These are phyloP conservation scores for Hibiscus tridactylites DNA, from an alignment of 345 rosid species.

Conservation along the genomic window DNA sequence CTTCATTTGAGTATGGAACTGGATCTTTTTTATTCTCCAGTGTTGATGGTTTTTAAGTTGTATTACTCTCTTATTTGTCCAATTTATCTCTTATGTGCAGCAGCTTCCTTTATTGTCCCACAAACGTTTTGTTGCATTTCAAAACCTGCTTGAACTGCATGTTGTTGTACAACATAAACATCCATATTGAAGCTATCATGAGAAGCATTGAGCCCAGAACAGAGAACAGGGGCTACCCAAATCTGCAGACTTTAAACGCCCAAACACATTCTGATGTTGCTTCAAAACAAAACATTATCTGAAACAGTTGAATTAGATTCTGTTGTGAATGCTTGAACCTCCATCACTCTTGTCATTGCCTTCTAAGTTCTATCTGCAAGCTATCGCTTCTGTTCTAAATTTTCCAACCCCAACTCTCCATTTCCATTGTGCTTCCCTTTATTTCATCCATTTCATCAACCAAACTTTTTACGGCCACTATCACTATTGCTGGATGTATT, in stretches of 20 bases:
- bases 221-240: constrained; percentile 18
- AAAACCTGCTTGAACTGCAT: too few relatives aligned
- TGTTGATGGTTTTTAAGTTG: too few relatives aligned
- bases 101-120: too few relatives aligned
- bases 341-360: constrained; percentile 7
- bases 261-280: constrained; percentile 14
- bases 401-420: constrained; percentile 8
- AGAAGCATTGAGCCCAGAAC: constrained; percentile 36
- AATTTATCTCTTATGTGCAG: too few relatives aligned
- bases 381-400: constrained; percentile 11
- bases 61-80: too few relatives aligned
- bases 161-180: too few relatives aligned
- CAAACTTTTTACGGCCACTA: constrained; percentile 6
- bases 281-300: neutral
- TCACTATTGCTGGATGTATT: neutral
- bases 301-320: neutral
- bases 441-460: constrained; percentile 16
- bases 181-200: constrained; percentile 26
- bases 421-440: constrained; percentile 18
- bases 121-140: too few relatives aligned
- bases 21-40: too few relatives aligned
- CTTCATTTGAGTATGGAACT: too few relatives aligned
- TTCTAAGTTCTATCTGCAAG: neutral
- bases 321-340: neutral
- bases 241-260: constrained; percentile 26